Base-by-base conservation (phyloP, 805 yeast species). In the Millerago galiae region DNA sequence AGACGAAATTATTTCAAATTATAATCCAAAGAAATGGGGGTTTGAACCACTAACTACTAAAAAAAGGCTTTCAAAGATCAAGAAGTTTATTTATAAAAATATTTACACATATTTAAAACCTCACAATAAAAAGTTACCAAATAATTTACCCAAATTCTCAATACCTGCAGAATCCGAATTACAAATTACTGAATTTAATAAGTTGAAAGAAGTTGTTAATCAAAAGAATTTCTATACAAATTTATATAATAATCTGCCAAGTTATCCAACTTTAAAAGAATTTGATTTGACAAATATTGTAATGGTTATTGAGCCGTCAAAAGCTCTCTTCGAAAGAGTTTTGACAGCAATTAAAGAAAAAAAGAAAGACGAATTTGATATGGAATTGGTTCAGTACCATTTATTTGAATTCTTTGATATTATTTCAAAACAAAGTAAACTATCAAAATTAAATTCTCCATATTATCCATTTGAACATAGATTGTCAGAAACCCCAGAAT, bases 271-370 rank as follows among this genome's bases (percentile, higher is more conserved):
- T 5, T 41, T 58, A 11, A 60, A 66, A 35, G 56, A 60, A 37
- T 53, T 59, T 18, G 46, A 51, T 13, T 53, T 64, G 35, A 63
- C 69, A 0, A 67, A 71, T 33, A 76, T 75, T 47, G 55, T 81
- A 8, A 79, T 81, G 81, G 81, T 81, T 7, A 61, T 79, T n/a
- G 68, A 63, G 33, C 87, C 87, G 3, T 63, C 60, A 1, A 38
- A 35, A 5, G 44, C 47, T n/a, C 29, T 54, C 11, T 66, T 48
- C 41, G 42, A 52, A 2, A 47, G 43, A 32, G 48, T 55, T 3
- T 11, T 28, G 10, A 26, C 59, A 45, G 41, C 59, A 31, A 40
- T 57, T 55, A 47, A 47, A 43, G 43, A 59, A 4, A 62, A 66
- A 40, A 31, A 44, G 4, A 21, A 43, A 1, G 45, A 56, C n/a